A percentile compares a stretch with the other conserved stretches of the same genome.
Conservation (phyloP, 345 rosid genomes). For the Salix brachista region DNA sequence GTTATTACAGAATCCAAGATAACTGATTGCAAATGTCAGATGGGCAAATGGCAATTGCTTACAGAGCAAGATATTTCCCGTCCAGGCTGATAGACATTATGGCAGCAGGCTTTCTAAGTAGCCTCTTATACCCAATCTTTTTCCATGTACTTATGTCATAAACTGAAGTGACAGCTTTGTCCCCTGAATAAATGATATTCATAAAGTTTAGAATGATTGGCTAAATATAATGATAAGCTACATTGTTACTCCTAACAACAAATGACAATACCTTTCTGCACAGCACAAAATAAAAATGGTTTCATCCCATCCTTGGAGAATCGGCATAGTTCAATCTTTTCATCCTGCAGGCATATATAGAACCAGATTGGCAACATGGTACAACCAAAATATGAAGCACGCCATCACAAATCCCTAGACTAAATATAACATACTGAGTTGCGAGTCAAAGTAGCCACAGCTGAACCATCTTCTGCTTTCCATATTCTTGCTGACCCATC, state of each 20-base stretch:
- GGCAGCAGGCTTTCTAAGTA: slow-evolving; percentile 72
- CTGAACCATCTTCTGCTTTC: slow-evolving; percentile 81
- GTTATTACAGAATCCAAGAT: neutral
- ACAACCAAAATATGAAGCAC: slow-evolving; percentile 6
- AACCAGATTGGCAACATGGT: neutral
- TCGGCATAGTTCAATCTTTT: slow-evolving; percentile 73
- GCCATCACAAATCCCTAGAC: neutral
- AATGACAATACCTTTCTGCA: slow-evolving; percentile 52
- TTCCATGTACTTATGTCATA: slow-evolving; percentile 91
- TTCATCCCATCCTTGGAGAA: slow-evolving; percentile 92
- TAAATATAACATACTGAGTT: slow-evolving; percentile 45
- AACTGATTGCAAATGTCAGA: neutral
- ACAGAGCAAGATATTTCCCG: slow-evolving; percentile 93
- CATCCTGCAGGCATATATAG: slow-evolving; percentile 52
- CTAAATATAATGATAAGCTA: neutral
- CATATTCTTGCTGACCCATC: slow-evolving; percentile 96
- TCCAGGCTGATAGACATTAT: slow-evolving; percentile 83
- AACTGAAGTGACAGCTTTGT: slow-evolving; percentile 61
- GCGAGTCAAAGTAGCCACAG: slow-evolving; percentile 67
- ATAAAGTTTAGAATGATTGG: slow-evolving; percentile 1
- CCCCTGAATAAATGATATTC: slow-evolving; percentile 47
- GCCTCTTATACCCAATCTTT: slow-evolving; percentile 83
- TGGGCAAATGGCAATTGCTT: slow-evolving; percentile 27
- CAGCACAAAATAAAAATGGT: slow-evolving; percentile 81
- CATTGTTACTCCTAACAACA: neutral